These are phyloP conservation scores for Avena eriantha DNA, from an alignment of 176 grass and related monocot species.

Conservation along the genomic window DNA sequence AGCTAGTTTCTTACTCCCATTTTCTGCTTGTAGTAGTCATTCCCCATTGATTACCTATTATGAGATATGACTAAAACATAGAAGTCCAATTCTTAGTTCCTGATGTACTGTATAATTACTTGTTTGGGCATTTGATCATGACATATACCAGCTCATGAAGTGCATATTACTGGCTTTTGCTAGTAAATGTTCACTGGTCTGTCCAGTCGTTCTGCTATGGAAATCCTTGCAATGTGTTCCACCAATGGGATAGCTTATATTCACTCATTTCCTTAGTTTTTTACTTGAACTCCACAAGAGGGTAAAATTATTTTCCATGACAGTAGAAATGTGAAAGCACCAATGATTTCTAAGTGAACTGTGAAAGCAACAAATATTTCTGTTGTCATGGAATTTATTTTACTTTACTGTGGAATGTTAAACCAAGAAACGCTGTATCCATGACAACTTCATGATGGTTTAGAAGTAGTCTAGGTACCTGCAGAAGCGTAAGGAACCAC, in stretches of 20 bases:
- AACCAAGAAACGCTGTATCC: not conserved
- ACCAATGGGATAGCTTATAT: conserved; percentile 22
- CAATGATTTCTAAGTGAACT: not conserved
- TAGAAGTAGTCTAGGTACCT: not conserved
- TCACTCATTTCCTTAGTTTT: not conserved
- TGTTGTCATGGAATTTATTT: not conserved
- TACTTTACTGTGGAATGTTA: not conserved
- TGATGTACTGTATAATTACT: not conserved
- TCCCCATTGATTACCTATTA: conserved; percentile 16
- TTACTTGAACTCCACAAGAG: conserved; percentile 19
- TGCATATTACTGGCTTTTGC: conserved; percentile 14
- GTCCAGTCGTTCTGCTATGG: not conserved
- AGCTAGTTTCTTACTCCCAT: conserved; percentile 12
- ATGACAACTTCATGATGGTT: not conserved
- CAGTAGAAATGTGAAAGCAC: not conserved
- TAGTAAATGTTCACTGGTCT: conserved; percentile 17
- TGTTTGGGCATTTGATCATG: conserved; percentile 8
- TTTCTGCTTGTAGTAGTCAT: conserved; percentile 3
- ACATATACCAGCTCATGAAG: not conserved
- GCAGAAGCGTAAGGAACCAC: not conserved
- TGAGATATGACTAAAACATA: conserved; percentile 13
- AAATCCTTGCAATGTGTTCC: conserved; percentile 11
- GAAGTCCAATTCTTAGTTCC: not conserved
- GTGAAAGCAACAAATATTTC: not conserved
- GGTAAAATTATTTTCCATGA: not conserved